Evolutionary conservation across 2,329 filamentous ascomycete species (phyloP).

Genomic region (Huntiella bhutanensis): DNA sequence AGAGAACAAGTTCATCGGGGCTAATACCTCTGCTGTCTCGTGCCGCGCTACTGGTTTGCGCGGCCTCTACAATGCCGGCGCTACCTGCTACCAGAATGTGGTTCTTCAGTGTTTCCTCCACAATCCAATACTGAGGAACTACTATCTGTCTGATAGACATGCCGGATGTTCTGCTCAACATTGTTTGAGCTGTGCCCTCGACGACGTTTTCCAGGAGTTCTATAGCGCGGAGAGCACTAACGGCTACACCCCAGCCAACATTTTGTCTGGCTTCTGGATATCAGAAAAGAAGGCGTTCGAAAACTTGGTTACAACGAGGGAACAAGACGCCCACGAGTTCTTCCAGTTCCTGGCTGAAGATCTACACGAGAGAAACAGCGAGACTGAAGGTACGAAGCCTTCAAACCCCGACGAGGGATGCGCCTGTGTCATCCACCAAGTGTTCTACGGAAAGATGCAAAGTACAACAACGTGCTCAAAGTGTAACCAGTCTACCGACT

Average conservation of each 20-base stretch:
- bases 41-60: constrained; percentile 77
- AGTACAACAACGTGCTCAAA: constrained; percentile 81
- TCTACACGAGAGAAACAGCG: constrained; percentile 65
- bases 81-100: constrained; percentile 95
- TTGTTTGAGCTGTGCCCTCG: constrained; percentile 52
- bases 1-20: constrained; percentile 56
- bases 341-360: constrained; percentile 91
- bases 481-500: constrained; percentile 64
- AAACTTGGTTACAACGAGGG: constrained; percentile 71
- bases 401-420: constrained; percentile 46
- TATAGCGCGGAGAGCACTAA: constrained; percentile 61
- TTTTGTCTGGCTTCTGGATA: constrained; percentile 80
- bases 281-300: constrained; percentile 55
- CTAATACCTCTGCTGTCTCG: constrained; percentile 60
- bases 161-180: constrained; percentile 45
- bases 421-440: constrained; percentile 82
- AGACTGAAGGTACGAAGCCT: constrained; percentile 36
- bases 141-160: constrained; percentile 82
- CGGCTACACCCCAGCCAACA: constrained; percentile 75
- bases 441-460: constrained; percentile 81
- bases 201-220: constrained; percentile 56
- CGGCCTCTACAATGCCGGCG: constrained; percentile 93
- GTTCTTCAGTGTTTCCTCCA: constrained; percentile 86
- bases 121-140: constrained; percentile 79
- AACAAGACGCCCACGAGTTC: constrained; percentile 94